Evolutionary conservation across 306 rosid genomes (phyloP).

Genomic region (Mimosa bimucronata): DNA sequence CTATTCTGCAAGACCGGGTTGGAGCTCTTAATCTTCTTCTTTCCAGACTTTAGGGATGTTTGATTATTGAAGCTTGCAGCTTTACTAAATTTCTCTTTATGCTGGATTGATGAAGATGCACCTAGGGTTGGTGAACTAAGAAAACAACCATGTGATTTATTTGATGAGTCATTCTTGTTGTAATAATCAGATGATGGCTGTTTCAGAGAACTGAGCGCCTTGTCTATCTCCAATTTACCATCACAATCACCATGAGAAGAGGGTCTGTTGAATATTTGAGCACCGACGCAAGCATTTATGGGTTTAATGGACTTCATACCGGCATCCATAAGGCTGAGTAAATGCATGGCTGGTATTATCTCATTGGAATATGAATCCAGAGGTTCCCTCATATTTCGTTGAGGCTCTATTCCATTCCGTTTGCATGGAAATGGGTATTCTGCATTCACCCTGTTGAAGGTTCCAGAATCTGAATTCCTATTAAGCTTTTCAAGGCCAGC

Average conservation of each 20-base stretch:
- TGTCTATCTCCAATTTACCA: slow-evolving; percentile 46
- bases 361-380: slow-evolving; percentile 62
- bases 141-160: slow-evolving; percentile 48
- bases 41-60: slow-evolving; percentile 42
- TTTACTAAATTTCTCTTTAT: slow-evolving; percentile 34
- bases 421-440: slow-evolving; percentile 46
- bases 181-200: slow-evolving; percentile 32
- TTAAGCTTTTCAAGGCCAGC: slow-evolving; percentile 46
- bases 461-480: slow-evolving; percentile 41
- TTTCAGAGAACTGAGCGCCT: slow-evolving; percentile 36
- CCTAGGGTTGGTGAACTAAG: slow-evolving; percentile 37
- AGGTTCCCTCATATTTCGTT: slow-evolving; percentile 38
- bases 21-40: slow-evolving; percentile 43
- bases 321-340: slow-evolving; percentile 71
- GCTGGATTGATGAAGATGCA: slow-evolving; percentile 51
- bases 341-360: slow-evolving; percentile 73
- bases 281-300: slow-evolving; percentile 39
- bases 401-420: slow-evolving; percentile 46
- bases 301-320: slow-evolving; percentile 55
- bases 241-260: slow-evolving; percentile 41
- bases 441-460: slow-evolving; percentile 41
- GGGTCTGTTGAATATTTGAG: slow-evolving; percentile 44
- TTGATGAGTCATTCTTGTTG: slow-evolving; percentile 34
- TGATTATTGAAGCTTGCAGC: slow-evolving; percentile 37
- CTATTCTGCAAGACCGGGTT: slow-evolving; percentile 31